Evolutionary conservation across 2,329 filamentous ascomycete species (phyloP), one percentile per base, ranked within the genome.

Genomic region (Pseudopithomyces maydicus): DNA sequence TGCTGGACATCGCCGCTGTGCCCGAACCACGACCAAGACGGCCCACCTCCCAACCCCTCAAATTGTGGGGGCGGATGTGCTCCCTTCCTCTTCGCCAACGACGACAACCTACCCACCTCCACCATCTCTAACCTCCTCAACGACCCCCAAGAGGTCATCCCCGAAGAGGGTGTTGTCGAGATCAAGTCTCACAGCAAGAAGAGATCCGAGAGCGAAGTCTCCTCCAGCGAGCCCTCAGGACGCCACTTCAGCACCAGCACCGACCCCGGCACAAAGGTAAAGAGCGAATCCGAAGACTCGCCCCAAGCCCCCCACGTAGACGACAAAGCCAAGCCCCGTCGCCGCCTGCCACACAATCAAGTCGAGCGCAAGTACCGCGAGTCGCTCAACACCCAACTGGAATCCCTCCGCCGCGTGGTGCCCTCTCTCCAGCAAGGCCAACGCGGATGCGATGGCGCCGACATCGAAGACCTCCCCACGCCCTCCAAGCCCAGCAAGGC

Each of bases 281-380:
- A 76, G 65, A 74, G 63, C 35, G 74, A 76, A 53, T 69, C 68
- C 23, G 67, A 74, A 56, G 62, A 64, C 10, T 65, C 65, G 7
- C 61, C 64, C 7, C 62, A 64, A 50, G 58, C 57, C 32, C 52
- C 47, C 7, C 36, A 61, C 32, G 60, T 62, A 1, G 68, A 69
- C 1, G 65, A 65, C 2, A 76, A 75, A 55, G 63, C 69, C 17
- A 77, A 76, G 55, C 63, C 68, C 11, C 72, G 72, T 32, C 68
- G 71, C 23, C 70, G 76, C 39, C 57, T 76, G 17, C 76, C 76
- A 11, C 78, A 80, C 68, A 80, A 79, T 51, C 76, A 80, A 58
- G 78, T 80, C 52, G 78, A 80, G 59, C 76, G 77, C 45, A 77
- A 79, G 54, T 80, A 80, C 63, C 78, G 78, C 51, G 77, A 80